phyloP scores from a whole-genome alignment of 2,329 filamentous ascomycete species.

The Microdochium trichocladiopsis region DNA sequence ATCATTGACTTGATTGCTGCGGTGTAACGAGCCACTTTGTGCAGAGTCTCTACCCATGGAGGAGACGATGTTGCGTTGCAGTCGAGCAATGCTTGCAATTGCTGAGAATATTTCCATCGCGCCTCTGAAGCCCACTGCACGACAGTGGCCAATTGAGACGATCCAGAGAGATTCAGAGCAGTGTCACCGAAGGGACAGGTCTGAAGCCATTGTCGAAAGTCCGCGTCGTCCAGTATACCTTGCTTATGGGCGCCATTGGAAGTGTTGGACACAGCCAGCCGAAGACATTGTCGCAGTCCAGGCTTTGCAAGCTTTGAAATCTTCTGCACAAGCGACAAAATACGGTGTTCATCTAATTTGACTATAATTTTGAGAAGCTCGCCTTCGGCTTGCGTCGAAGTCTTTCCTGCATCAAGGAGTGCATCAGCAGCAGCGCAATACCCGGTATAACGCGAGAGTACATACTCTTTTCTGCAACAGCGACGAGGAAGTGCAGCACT shows the following conservation, averaged over 20 bases:
- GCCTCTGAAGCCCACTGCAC: background rate
- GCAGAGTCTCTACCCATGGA: background rate
- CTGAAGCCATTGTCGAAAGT: background rate
- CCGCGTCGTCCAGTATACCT: background rate
- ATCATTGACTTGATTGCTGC: constrained; percentile 17
- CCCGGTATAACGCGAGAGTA: background rate
- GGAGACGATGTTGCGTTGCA: background rate
- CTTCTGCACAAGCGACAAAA: background rate
- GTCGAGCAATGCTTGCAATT: background rate
- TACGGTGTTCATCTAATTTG: background rate
- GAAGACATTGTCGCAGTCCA: background rate
- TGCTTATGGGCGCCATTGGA: background rate
- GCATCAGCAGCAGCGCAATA: background rate
- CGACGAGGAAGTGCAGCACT: background rate
- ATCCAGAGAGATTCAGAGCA: background rate
- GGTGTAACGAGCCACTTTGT: constrained; percentile 20
- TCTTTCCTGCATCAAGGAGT: background rate
- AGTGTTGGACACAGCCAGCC: background rate
- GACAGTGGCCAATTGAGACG: background rate
- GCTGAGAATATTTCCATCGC: background rate
- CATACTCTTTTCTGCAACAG: background rate
- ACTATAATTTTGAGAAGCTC: background rate
- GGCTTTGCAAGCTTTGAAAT: background rate
- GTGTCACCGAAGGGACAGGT: background rate
- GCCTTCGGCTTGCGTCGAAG: background rate